These are phyloP conservation scores for Phaeosphaeria sp. DNA, from an alignment of 2,329 filamentous ascomycete species.

Conservation along the genomic window DNA sequence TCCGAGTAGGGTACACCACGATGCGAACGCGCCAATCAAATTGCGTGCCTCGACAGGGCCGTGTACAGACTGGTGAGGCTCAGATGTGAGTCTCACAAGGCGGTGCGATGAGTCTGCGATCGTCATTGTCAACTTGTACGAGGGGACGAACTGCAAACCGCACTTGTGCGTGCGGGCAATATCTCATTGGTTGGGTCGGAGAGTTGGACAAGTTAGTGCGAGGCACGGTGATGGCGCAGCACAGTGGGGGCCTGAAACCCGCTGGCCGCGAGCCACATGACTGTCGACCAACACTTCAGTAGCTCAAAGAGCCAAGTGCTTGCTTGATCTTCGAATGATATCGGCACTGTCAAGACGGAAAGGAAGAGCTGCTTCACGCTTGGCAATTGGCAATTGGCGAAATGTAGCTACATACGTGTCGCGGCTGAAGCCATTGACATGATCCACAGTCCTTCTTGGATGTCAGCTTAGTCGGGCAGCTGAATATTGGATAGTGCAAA, in stretches of 20 bases:
- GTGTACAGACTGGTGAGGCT: conserved; percentile 2
- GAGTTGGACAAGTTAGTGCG: neutral
- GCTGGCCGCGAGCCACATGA: neutral
- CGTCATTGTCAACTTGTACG: conserved; percentile 5
- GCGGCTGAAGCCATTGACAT: neutral
- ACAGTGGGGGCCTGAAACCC: neutral
- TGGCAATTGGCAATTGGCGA: neutral
- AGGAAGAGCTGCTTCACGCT: too few species aligned
- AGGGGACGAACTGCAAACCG: conserved; percentile 4
- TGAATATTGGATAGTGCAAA: neutral
- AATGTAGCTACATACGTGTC: neutral
- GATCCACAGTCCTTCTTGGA: neutral
- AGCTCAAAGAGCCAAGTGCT: neutral
- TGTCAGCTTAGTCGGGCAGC: neutral
- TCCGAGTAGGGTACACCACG: neutral
- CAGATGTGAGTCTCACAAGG: neutral
- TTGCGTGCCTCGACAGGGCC: neutral
- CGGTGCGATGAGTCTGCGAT: neutral
- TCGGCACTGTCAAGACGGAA: too few species aligned
- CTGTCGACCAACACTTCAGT: neutral
- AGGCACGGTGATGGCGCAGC: neutral
- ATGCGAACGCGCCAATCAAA: conserved; percentile 7
- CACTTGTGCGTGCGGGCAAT: neutral
- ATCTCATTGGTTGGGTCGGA: conserved; percentile 1
- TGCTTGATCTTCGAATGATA: too few species aligned